These are phyloP conservation scores for Linnemannia zychae DNA, from an alignment of 192 early-diverging fungal genomes.

Conservation along the genomic window DNA sequence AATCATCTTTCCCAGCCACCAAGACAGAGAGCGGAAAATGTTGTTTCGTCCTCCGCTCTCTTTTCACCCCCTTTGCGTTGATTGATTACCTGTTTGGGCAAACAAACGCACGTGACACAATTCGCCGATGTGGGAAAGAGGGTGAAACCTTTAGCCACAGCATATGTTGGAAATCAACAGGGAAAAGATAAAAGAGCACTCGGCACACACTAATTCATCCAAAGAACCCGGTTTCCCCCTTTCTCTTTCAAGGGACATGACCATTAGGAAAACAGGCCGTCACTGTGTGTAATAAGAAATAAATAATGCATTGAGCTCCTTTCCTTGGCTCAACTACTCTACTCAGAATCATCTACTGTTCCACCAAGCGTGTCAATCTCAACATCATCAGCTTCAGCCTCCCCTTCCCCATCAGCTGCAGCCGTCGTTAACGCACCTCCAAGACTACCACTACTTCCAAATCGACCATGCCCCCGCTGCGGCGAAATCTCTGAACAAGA, in stretches of 20 bases:
- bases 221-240: no score
- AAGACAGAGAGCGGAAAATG: not conserved
- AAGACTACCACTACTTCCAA: not conserved
- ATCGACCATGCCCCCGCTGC: not conserved
- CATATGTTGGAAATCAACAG: no score
- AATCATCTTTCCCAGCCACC: not conserved
- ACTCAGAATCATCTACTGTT: not conserved
- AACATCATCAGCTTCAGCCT: not conserved
- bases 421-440: not conserved
- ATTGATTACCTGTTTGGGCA: slow-evolving; percentile 20
- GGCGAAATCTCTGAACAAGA: slow-evolving; percentile 8
- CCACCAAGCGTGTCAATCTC: slow-evolving; percentile 15
- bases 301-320: no score
- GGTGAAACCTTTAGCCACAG: no score
- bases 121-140: not conserved
- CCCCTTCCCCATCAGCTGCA: not conserved
- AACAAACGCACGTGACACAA: slow-evolving; percentile 6
- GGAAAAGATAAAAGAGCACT: no score
- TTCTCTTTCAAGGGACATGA: no score
- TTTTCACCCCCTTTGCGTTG: not conserved
- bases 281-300: not conserved
- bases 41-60: not conserved
- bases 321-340: no score
- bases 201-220: no score
- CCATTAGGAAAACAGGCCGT: no score